Conservation (phyloP, 208 protist genomes). For the Acanthamoeba comandoni region DNA sequence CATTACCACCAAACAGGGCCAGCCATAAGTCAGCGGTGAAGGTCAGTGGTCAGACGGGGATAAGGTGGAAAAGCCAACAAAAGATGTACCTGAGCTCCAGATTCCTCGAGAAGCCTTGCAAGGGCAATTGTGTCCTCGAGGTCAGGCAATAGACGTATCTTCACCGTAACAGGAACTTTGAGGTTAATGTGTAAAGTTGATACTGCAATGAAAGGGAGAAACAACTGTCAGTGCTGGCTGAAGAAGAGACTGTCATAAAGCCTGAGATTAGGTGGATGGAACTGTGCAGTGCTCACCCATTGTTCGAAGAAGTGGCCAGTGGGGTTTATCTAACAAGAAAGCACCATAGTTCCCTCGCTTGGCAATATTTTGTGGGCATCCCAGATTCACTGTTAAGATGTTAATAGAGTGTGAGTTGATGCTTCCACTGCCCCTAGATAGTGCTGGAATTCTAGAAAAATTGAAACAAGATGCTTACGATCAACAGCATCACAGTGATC, state of each 20-base stretch:
- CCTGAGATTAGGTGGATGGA: too few species aligned
- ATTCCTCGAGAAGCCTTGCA: constrained; percentile 80
- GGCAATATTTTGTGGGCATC: constrained; percentile 74
- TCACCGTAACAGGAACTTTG: constrained; percentile 83
- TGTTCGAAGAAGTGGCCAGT: constrained; percentile 67
- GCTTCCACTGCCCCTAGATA: too few species aligned
- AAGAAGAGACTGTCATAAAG: too few species aligned
- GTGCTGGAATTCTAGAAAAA: too few species aligned
- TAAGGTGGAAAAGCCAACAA: neutral
- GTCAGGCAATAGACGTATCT: constrained; percentile 80
- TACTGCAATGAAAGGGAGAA: constrained; percentile 66
- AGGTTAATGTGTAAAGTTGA: constrained; percentile 79
- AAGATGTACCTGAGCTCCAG: constrained; percentile 74
- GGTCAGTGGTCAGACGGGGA: neutral
- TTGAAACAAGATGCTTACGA: neutral
- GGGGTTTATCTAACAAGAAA: constrained; percentile 78
- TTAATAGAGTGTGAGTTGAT: neutral
- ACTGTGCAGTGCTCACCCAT: constrained; percentile 50
- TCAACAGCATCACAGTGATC: constrained; percentile 88
- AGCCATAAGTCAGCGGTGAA: neutral
- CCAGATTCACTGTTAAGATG: constrained; percentile 54
- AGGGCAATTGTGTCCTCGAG: constrained; percentile 79
- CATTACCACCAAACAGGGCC: neutral
- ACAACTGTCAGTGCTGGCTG: neutral
- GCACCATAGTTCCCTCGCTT: constrained; percentile 82